These are phyloP conservation scores for Penicillium aurantiogriseum DNA, from an alignment of 2,329 filamentous ascomycete species.

Conservation along the genomic window DNA sequence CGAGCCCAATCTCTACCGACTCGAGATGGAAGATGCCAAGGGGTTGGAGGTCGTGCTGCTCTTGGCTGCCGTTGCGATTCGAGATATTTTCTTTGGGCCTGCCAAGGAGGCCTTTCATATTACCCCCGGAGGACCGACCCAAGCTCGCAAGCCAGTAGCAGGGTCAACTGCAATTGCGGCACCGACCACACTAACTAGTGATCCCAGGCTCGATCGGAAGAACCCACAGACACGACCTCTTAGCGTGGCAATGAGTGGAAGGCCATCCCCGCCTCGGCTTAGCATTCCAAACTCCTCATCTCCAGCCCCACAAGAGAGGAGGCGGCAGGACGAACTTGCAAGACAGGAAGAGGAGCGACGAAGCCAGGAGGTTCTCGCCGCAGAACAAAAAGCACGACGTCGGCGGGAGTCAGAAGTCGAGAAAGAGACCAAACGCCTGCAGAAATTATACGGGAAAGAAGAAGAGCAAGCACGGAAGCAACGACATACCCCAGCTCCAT, in stretches of 20 bases:
- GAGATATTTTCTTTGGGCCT: conserved; percentile 62
- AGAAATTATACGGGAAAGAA: conserved; percentile 54
- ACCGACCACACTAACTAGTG: neutral
- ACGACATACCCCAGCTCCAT: conserved; percentile 7
- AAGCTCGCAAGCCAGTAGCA: neutral
- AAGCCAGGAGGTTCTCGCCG: conserved; percentile 52
- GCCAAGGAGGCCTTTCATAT: conserved; percentile 78
- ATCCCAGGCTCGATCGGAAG: neutral
- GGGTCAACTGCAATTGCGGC: neutral
- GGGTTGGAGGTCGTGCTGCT: conserved; percentile 81
- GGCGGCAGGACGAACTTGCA: conserved; percentile 38
- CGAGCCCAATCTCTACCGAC: conserved; percentile 83
- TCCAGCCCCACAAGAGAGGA: conserved; percentile 17
- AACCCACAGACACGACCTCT: conserved; percentile 7
- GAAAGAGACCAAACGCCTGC: conserved; percentile 73
- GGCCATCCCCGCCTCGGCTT: conserved; percentile 6
- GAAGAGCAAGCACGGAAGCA: conserved; percentile 34
- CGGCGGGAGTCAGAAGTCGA: conserved; percentile 58
- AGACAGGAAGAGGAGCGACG: conserved; percentile 54
- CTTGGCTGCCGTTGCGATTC: conserved; percentile 59
- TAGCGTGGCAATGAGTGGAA: conserved; percentile 14
- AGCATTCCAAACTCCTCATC: conserved; percentile 15
- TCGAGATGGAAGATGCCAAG: conserved; percentile 92
- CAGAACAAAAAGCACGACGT: conserved; percentile 44
- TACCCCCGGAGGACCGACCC: conserved; percentile 8